These are phyloP conservation scores for Calonectria pauciramosa DNA, from an alignment of 2,329 filamentous ascomycete species.

Conservation along the genomic window DNA sequence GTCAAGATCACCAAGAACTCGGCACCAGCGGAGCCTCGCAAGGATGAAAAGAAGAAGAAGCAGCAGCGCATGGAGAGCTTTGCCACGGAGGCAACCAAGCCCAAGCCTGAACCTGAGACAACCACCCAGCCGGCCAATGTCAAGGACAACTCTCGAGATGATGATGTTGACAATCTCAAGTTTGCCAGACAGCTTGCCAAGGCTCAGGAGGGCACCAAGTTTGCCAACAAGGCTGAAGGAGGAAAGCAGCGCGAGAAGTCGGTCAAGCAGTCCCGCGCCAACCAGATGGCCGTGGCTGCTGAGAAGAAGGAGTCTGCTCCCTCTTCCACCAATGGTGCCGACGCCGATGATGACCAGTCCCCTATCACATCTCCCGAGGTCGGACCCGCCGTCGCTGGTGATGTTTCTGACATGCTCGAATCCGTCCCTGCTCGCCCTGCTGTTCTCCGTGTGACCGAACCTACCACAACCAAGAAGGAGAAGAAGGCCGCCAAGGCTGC, in stretches of 20 bases:
- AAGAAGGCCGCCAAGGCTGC: slow-evolving; percentile 74
- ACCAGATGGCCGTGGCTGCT: slow-evolving; percentile 61
- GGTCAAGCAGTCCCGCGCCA: slow-evolving; percentile 77
- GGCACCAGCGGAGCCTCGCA: slow-evolving; percentile 50
- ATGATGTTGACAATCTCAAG: slow-evolving; percentile 77
- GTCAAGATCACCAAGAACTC: slow-evolving; percentile 48
- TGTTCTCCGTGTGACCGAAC: slow-evolving; percentile 82
- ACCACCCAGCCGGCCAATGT: slow-evolving; percentile 46
- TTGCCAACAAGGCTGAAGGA: slow-evolving; percentile 65
- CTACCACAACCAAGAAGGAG: slow-evolving; percentile 69
- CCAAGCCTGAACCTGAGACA: slow-evolving; percentile 52
- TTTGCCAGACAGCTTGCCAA: slow-evolving; percentile 82
- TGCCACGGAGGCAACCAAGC: slow-evolving; percentile 56
- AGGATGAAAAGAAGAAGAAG: slow-evolving; percentile 61
- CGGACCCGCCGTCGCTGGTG: slow-evolving; percentile 70
- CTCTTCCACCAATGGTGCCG: slow-evolving; percentile 79
- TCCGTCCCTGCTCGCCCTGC: slow-evolving; percentile 75
- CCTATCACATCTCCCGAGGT: slow-evolving; percentile 76
- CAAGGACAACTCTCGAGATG: slow-evolving; percentile 62
- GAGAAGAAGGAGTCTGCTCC: slow-evolving; percentile 59
- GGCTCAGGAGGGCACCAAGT: slow-evolving; percentile 77
- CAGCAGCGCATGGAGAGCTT: slow-evolving; percentile 61
- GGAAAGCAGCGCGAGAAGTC: slow-evolving; percentile 77
- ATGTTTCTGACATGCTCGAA: slow-evolving; percentile 94
- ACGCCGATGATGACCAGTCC: slow-evolving; percentile 86